phyloP scores from a whole-genome alignment of 371 early-diverging fungal species.

The Apophysomyces trapeziformis region DNA sequence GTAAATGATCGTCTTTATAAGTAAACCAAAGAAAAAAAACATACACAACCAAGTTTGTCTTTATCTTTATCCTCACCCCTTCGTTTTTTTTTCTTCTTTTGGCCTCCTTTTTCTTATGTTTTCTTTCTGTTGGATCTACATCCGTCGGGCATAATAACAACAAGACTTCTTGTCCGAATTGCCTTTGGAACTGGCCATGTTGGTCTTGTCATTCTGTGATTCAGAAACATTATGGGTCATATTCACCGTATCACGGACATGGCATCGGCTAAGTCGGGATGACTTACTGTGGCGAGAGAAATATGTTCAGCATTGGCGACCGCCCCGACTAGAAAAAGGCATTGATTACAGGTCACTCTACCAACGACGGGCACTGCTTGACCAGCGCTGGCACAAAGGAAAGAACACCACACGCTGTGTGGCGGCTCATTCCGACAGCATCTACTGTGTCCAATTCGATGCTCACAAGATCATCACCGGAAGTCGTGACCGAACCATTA shows the following conservation, averaged over 20 bases:
- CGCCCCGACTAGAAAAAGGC: background rate
- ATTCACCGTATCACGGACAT: slow-evolving; percentile 17
- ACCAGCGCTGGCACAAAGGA: slow-evolving; percentile 24
- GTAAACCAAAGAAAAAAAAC: background rate
- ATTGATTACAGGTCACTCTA: slow-evolving; percentile 26
- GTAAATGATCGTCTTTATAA: slow-evolving; percentile 14
- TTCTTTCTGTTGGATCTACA: background rate
- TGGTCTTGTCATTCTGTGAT: slow-evolving; percentile 24
- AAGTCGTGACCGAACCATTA: slow-evolving; percentile 90
- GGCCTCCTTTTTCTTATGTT: background rate
- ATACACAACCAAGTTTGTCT: background rate
- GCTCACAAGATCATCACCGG: slow-evolving; percentile 84
- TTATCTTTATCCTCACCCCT: slow-evolving; percentile 6
- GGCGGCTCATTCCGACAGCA: slow-evolving; percentile 86
- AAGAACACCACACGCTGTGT: slow-evolving; percentile 18
- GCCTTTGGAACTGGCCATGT: slow-evolving; percentile 24
- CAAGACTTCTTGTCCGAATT: slow-evolving; percentile 14
- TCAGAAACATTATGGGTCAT: slow-evolving; percentile 18
- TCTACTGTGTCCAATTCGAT: slow-evolving; percentile 95
- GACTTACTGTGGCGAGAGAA: slow-evolving; percentile 24
- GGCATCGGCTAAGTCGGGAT: slow-evolving; percentile 21
- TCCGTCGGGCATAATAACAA: background rate
- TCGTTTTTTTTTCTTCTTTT: slow-evolving; percentile 1
- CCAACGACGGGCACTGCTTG: slow-evolving; percentile 17
- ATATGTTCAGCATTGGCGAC: slow-evolving; percentile 19